phyloP scores from a whole-genome alignment of 257 asterid genomes.

The Plantago elongata region DNA sequence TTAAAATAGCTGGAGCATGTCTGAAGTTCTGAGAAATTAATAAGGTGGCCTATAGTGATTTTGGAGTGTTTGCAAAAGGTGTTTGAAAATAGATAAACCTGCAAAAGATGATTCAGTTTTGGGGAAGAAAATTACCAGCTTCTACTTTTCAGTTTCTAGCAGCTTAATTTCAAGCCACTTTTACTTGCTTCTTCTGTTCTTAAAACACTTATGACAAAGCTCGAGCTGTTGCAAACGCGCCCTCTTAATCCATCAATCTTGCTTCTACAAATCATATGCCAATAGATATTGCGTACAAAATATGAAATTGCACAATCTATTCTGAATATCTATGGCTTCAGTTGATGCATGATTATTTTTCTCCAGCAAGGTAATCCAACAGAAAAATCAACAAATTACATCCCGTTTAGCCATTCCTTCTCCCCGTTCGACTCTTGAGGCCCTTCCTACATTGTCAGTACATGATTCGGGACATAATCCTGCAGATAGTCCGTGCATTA shows the following conservation, averaged over 20 bases:
- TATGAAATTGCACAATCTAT: constrained; percentile 7
- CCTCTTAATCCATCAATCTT: neutral
- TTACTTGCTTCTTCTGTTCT: too few relatives aligned
- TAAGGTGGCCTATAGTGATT: too few relatives aligned
- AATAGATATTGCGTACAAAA: neutral
- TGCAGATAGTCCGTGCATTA: constrained; percentile 14
- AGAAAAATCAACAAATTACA: constrained; percentile 24
- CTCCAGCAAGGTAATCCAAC: constrained; percentile 33
- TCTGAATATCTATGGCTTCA: constrained; percentile 19
- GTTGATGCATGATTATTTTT: constrained; percentile 32
- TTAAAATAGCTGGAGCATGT: too few relatives aligned
- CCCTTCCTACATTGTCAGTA: constrained; percentile 25
- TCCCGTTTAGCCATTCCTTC: constrained; percentile 26
- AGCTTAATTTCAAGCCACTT: too few relatives aligned
- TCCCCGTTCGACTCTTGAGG: constrained; percentile 29
- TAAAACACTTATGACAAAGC: too few relatives aligned
- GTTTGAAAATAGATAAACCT: too few relatives aligned
- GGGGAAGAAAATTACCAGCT: too few relatives aligned
- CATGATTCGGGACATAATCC: constrained; percentile 7
- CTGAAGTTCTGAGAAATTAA: too few relatives aligned
- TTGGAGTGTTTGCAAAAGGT: too few relatives aligned
- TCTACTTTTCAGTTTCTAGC: too few relatives aligned
- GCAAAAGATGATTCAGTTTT: too few relatives aligned
- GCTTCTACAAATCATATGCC: neutral
- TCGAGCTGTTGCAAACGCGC: neutral